Percentiles rank a stretch among this genome's conserved stretches.
These are phyloP conservation scores for Trametes cubensis DNA, from an alignment of 768 basidiomycete species.

Conservation along the genomic window DNA sequence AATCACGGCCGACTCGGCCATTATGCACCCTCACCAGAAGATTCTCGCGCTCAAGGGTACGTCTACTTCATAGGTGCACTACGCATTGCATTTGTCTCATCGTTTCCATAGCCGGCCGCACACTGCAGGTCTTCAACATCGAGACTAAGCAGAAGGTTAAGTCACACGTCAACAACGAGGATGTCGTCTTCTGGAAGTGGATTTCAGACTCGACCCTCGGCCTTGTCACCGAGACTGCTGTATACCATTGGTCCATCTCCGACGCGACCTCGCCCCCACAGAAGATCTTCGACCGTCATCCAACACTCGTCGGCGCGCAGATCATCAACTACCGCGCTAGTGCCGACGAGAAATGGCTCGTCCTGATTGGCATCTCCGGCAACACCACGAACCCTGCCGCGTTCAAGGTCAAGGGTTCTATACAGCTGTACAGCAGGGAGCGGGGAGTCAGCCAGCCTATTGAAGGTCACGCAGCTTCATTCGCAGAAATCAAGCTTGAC, in stretches of 20 bases:
- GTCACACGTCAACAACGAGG: constrained; percentile 90
- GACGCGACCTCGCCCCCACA: constrained; percentile 79
- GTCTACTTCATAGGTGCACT: constrained; percentile 19
- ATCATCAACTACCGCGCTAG: constrained; percentile 98
- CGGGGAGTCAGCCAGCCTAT: constrained; percentile 96
- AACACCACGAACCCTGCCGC: constrained; percentile 91
- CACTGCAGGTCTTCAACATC: constrained; percentile 97
- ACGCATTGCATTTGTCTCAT: not conserved
- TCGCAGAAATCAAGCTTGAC: constrained; percentile 89
- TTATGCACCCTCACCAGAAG: constrained; percentile 97
- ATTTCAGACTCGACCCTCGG: constrained; percentile 89
- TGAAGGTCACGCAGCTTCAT: constrained; percentile 97
- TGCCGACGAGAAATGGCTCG: constrained; percentile 95
- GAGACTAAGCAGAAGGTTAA: constrained; percentile 98
- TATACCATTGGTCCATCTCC: constrained; percentile 86
- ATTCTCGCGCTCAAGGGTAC: constrained; percentile 92
- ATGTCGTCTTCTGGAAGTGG: constrained; percentile 99
- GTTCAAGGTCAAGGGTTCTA: constrained; percentile 98
- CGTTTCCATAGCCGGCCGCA: constrained; percentile 71
- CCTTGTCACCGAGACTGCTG: constrained; percentile 91
- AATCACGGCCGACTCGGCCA: constrained; percentile 97
- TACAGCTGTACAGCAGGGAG: constrained; percentile 95
- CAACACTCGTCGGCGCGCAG: constrained; percentile 90
- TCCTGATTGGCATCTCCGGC: constrained; percentile 92
- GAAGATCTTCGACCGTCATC: constrained; percentile 96